Conservation (phyloP, 768 basidiomycete genomes). For the Boletus vermiculosoides region DNA sequence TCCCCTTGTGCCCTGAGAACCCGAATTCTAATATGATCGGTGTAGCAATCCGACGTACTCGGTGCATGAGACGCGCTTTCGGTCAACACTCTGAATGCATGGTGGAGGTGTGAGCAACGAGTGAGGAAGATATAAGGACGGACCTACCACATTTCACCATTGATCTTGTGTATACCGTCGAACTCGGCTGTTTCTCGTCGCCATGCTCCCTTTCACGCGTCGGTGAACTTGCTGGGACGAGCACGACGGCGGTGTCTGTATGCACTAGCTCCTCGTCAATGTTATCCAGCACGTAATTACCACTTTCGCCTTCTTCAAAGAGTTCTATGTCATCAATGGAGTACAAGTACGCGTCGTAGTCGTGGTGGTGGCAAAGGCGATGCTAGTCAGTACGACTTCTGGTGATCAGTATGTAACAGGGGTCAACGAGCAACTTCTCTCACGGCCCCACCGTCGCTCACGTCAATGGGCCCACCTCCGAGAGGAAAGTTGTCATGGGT, state of each 20-base stretch:
- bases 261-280: conserved; percentile 17
- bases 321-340: conserved; percentile 19
- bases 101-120: background rate
- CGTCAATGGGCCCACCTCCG: conserved; percentile 39
- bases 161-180: background rate
- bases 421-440: conserved; percentile 23
- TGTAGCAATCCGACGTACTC: background rate
- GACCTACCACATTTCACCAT: conserved; percentile 20
- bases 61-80: too few species aligned
- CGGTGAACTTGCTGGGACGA: conserved; percentile 18
- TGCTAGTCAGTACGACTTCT: too few species aligned
- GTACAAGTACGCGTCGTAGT: conserved; percentile 16
- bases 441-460: conserved; percentile 25
- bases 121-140: background rate
- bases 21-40: conserved; percentile 56
- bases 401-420: too few species aligned
- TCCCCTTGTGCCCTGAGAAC: conserved; percentile 66
- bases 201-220: background rate
- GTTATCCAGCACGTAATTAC: conserved; percentile 23
- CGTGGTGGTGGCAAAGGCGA: too few species aligned
- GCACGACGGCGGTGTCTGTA: conserved; percentile 6
- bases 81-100: conserved; percentile 20
- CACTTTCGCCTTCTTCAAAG: conserved; percentile 10
- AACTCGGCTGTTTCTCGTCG: conserved; percentile 1
- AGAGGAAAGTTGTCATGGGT: conserved; percentile 54